A percentile compares a stretch with the other conserved stretches of the same genome.
phyloP scores from a whole-genome alignment of 805 yeast genomes.

The Candida lessepsii region DNA sequence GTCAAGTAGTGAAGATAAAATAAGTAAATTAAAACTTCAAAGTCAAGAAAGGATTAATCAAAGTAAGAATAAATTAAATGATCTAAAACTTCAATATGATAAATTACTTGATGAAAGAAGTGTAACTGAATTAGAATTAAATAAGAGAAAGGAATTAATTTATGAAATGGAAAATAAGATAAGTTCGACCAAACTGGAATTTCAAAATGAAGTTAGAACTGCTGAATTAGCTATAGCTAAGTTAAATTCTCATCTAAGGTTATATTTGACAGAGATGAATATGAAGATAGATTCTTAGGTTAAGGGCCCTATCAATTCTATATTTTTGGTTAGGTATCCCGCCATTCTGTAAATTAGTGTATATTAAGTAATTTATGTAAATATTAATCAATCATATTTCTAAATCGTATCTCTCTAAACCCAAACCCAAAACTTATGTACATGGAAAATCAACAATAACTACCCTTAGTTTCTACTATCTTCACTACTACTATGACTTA shows the following conservation, averaged over 20 bases:
- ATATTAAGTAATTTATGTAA: background rate
- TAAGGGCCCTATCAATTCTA: too few species aligned
- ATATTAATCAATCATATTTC: too few species aligned
- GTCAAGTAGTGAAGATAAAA: slow-evolving; percentile 46
- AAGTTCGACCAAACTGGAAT: slow-evolving; percentile 37
- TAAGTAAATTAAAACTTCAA: slow-evolving; percentile 42
- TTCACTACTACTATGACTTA: too few species aligned
- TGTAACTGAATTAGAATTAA: slow-evolving; percentile 48
- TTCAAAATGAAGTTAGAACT: slow-evolving; percentile 52
- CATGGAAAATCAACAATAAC: too few species aligned
- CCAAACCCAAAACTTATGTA: too few species aligned
- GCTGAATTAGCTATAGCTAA: slow-evolving; percentile 54
- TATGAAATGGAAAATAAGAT: slow-evolving; percentile 42
- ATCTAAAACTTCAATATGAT: slow-evolving; percentile 46
- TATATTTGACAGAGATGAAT: slow-evolving; percentile 53
- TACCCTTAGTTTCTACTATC: too few species aligned
- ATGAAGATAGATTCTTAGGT: slow-evolving; percentile 32
- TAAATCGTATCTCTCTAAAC: too few species aligned
- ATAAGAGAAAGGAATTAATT: slow-evolving; percentile 48
- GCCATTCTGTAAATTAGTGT: too few species aligned
- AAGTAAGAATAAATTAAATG: slow-evolving; percentile 41
- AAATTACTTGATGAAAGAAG: slow-evolving; percentile 49
- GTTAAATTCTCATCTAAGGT: slow-evolving; percentile 53
- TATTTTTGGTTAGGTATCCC: too few species aligned
- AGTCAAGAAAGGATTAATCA: slow-evolving; percentile 45